Evolutionary conservation across 1,284 basidiomycete genomes (phyloP).

Genomic region (Ganoderma meredithae): DNA sequence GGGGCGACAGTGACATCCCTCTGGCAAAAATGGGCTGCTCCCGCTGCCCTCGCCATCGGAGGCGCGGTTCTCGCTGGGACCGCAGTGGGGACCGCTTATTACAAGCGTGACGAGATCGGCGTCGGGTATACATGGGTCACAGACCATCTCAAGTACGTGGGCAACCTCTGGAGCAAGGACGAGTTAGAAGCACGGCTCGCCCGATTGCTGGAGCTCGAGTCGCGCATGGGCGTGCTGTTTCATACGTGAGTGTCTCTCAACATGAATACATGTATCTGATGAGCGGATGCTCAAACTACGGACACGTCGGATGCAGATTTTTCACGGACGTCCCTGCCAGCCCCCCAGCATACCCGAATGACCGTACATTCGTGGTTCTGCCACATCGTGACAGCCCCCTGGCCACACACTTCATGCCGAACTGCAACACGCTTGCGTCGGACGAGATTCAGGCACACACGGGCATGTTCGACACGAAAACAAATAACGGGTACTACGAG

Average conservation of each 20-base stretch:
- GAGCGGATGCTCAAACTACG: neutral
- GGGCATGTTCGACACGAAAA: conserved; percentile 84
- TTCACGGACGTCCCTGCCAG: conserved; percentile 78
- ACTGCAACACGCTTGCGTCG: conserved; percentile 68
- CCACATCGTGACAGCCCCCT: conserved; percentile 63
- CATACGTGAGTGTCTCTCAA: conserved; percentile 57
- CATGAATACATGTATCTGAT: no score
- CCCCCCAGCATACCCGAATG: conserved; percentile 55
- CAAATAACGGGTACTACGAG: conserved; percentile 92
- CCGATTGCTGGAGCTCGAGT: conserved; percentile 64
- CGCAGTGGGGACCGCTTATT: conserved; percentile 86
- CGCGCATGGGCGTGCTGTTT: conserved; percentile 72
- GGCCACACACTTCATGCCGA: conserved; percentile 64
- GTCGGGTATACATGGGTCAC: conserved; percentile 80
- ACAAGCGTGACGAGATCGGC: conserved; percentile 75
- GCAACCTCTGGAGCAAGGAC: conserved; percentile 86
- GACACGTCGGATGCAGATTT: conserved; percentile 57
- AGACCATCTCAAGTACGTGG: conserved; percentile 93
- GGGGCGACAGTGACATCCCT: conserved; percentile 39
- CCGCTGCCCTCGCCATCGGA: conserved; percentile 70
- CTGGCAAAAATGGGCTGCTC: conserved; percentile 67
- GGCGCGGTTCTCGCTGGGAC: conserved; percentile 82
- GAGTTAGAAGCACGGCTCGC: conserved; percentile 70
- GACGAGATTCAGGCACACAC: conserved; percentile 92
- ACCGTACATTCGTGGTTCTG: conserved; percentile 81